Evolutionary conservation across 176 grass and related monocot species (phyloP), one percentile per base, ranked within the genome.

Genomic region (Oryza australiensis): DNA sequence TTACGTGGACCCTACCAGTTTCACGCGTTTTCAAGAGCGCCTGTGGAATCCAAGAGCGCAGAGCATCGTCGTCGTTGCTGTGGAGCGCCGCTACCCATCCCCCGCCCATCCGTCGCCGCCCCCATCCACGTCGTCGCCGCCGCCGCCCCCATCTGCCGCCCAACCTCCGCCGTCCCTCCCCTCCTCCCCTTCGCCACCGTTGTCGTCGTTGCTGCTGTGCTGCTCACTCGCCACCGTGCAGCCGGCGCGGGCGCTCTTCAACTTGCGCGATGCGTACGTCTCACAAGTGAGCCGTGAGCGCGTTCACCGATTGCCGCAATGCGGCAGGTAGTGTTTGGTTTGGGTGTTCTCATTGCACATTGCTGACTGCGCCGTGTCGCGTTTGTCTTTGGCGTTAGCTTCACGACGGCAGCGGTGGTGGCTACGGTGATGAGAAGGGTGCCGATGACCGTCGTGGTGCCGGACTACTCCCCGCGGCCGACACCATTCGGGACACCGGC

Each of bases 351-450:
- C 35, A n/a, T 40, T 18, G 51, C 45, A 13, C 35, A 16, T 40
- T 18, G 41, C 12, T 75, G 12, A 9, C 3, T 30, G 60, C 18
- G 15, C 18, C 22, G 18, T 4, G 55, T 23, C n/a, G n/a, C n/a
- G n/a, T n/a, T n/a, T n/a, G 2, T 20, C 6, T 35, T 38, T 81
- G n/a, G 1, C 24, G 12, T 35, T 38, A 84, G n/a, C 49, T 45
- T 12, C 33, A n/a, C n/a, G n/a, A n/a, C n/a, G n/a, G 40, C 15
- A 26, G 55, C 66, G 59, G 53, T 65, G 57, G 41, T 38, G 74
- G 69, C 75, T 74, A 82, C 72, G 23, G 53, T 10, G 93, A 88
- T 22, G 90, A 88, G 87, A 86, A 86, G 82, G n/a, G 29, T 86
- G 43, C 83, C 90, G 63, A 29, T 80, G 81, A 28, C 63, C 22